These are phyloP conservation scores for Cicer chorassanicum DNA, from an alignment of 306 rosid species.

Conservation along the genomic window DNA sequence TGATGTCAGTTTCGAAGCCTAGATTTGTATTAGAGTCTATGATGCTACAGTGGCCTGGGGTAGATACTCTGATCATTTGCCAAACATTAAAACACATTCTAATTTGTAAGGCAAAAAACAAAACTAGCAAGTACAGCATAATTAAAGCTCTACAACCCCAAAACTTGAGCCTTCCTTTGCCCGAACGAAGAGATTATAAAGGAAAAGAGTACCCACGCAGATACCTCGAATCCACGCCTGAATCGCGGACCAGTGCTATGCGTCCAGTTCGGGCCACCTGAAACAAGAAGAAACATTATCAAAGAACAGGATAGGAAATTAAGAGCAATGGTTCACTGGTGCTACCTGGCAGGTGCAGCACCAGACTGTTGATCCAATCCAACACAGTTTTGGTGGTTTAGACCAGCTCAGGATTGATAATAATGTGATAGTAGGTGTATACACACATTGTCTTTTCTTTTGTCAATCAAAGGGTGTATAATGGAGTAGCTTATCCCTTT, in stretches of 20 bases:
- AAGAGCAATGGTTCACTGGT: not conserved
- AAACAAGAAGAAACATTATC: too few relatives aligned
- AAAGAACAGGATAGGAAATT: too few relatives aligned
- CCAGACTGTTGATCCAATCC: not conserved
- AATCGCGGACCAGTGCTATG: conserved; percentile 72
- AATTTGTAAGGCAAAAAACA: conserved; percentile 23
- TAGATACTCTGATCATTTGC: not conserved
- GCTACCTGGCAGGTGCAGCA: not conserved
- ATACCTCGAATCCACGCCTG: conserved; percentile 79
- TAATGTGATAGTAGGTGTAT: conserved; percentile 5
- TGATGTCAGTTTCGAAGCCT: conserved; percentile 2
- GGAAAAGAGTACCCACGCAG: conserved; percentile 85
- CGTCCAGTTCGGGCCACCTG: conserved; percentile 94
- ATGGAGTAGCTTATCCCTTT: not conserved
- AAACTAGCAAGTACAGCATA: conserved; percentile 4
- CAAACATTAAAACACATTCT: not conserved
- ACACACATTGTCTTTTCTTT: not conserved
- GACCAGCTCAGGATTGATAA: not conserved
- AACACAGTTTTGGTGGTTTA: not conserved
- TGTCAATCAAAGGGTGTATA: conserved; percentile 3
- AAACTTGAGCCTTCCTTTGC: not conserved
- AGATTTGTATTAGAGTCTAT: not conserved
- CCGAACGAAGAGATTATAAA: conserved; percentile 42
- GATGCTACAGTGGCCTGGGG: not conserved
- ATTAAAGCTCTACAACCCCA: conserved; percentile 9